Evolutionary conservation across 345 rosid species (phyloP), one percentile per base, ranked within the genome.

Genomic region (Corchorus olitorius): DNA sequence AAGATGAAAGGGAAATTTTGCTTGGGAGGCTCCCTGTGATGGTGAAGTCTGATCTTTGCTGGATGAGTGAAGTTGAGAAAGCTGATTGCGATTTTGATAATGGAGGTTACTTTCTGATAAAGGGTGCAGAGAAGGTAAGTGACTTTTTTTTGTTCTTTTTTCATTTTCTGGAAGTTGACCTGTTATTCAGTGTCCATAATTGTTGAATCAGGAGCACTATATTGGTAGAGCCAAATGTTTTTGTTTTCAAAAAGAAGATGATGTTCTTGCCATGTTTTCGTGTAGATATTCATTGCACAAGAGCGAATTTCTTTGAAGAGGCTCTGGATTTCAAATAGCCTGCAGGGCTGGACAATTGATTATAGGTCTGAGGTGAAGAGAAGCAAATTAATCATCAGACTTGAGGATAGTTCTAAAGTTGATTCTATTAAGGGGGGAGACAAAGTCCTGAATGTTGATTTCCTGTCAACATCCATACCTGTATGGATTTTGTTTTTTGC

Each of bases 61-160:
- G 97, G 84, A 87, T 89, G 89, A 81, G 48, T 33, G 87, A 75
- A 61, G 82, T 64, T 22, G 89, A 85, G 66, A 87, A 86, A 72
- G 87, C 78, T 60, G 97, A 95, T 59, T 95, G 99, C 79, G 98
- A 89, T 56, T 95, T 87, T 86, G 99, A 95, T 75, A 93, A 87
- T 19, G 97, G 98, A 56, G 99, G 97, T 46, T 95, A 90, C 77
- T 95, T 95, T 80, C 64, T 92, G 76, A 88, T 95, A 61, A 95
- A 95, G 80, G 98, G 99, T 13, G 97, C 98, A 65, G 98, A 95
- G 77, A 95, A 95, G 91, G 98, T 88, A 75, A 83, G 80, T 76
- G 20, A 43, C n/a, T 27, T 6, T 49, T 52, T 39, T 6, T 19
- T 19, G 14, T 15, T 27, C 22, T 45, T 49, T 54, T 62, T 70